phyloP scores from a whole-genome alignment of 345 rosid genomes.

The Eucalyptus virginea region DNA sequence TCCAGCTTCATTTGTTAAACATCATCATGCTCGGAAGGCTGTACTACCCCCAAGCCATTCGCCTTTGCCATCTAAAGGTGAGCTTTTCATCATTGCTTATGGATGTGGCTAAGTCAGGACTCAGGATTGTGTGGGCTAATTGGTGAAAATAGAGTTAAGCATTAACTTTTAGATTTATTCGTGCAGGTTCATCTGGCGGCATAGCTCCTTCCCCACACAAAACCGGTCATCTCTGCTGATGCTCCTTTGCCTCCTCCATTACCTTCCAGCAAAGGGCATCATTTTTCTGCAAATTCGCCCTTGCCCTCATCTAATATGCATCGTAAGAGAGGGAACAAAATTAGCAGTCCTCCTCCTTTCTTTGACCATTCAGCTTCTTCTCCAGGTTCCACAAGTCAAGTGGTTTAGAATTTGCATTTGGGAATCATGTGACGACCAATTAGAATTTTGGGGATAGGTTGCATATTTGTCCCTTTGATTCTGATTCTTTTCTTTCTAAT shows the following conservation, averaged over 20 bases:
- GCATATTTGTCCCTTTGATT: not conserved
- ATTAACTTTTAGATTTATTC: not conserved
- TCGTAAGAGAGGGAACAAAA: not conserved
- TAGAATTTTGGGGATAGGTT: not conserved
- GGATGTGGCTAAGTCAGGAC: not conserved
- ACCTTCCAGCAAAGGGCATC: not conserved
- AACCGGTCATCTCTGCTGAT: not conserved
- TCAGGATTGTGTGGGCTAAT: not conserved
- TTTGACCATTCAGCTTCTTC: not conserved
- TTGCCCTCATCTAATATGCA: not conserved
- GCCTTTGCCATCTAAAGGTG: not conserved
- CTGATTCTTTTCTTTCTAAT: not conserved
- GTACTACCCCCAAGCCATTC: not conserved
- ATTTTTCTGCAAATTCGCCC: not conserved
- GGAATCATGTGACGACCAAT: not conserved
- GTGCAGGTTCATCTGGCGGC: not conserved
- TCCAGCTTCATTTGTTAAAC: slow-evolving; percentile 23
- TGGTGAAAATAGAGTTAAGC: not conserved
- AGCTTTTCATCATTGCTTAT: not conserved
- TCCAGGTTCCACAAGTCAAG: not conserved
- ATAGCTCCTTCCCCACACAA: not conserved
- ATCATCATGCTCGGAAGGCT: not conserved
- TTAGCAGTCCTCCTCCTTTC: not conserved
- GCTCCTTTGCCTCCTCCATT: not conserved
- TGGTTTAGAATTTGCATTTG: not conserved